Conservation (phyloP, 257 asterid species). For the Forsythia suspensa region DNA sequence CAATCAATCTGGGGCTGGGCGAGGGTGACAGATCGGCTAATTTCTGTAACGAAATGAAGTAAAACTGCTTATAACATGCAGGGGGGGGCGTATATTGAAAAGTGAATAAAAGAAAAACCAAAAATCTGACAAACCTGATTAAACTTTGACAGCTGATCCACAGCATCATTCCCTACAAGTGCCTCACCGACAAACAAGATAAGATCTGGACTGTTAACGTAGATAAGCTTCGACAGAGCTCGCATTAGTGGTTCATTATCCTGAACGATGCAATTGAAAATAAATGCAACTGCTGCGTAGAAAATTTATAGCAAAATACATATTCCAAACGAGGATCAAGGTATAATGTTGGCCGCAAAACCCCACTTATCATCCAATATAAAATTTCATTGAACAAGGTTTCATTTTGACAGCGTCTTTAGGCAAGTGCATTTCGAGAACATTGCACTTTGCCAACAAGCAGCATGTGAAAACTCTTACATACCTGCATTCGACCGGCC, state of each 20-base stretch:
- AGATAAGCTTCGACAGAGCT: constrained; percentile 90
- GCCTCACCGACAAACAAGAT: constrained; percentile 97
- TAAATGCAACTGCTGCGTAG: not conserved
- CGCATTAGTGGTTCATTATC: constrained; percentile 98
- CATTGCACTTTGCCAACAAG: not conserved
- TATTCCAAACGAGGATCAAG: not conserved
- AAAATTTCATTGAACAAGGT: not conserved
- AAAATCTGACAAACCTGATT: constrained; percentile 62
- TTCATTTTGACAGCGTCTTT: not conserved
- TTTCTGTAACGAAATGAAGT: constrained; percentile 54
- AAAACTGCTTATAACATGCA: not conserved
- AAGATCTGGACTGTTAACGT: constrained; percentile 81
- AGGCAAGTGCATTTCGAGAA: not conserved
- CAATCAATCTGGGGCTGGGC: constrained; percentile 80
- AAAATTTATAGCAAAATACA: not conserved
- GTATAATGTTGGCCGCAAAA: not conserved
- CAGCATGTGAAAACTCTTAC: constrained; percentile 4
- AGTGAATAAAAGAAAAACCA: not conserved
- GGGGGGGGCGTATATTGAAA: not conserved
- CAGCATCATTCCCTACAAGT: constrained; percentile 95
- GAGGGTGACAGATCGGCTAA: constrained; percentile 89
- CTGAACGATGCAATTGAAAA: constrained; percentile 34
- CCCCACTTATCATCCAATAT: not conserved
- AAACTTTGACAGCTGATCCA: constrained; percentile 88
- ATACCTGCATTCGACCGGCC: constrained; percentile 99